Conservation (phyloP, 2,329 filamentous ascomycete species). For the Colletotrichum sublineola region DNA sequence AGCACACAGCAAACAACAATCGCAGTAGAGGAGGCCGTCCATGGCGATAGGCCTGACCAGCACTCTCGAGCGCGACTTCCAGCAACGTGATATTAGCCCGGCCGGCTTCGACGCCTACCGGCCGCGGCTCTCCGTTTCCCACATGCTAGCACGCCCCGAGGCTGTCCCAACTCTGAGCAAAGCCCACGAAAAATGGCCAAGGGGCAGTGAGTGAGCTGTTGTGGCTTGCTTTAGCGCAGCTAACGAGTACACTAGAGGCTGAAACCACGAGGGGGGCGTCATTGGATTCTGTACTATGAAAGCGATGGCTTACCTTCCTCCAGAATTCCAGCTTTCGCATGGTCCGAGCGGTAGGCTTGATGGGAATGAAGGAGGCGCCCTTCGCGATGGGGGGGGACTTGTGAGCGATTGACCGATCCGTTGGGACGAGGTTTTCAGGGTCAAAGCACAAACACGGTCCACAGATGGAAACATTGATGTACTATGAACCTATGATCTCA, state of each 20-base stretch:
- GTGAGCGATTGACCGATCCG: not conserved
- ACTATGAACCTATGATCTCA: not conserved
- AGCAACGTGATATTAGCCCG: slow-evolving; percentile 4
- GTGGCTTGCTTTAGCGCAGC: slow-evolving; percentile 22
- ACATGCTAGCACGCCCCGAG: not conserved
- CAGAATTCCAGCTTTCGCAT: not conserved
- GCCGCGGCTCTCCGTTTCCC: not conserved
- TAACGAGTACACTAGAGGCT: not conserved
- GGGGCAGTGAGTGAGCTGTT: slow-evolving; percentile 8
- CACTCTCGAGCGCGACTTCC: slow-evolving; percentile 1
- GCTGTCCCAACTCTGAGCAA: not conserved
- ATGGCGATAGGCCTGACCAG: not conserved
- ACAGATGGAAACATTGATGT: not conserved
- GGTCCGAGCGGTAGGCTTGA: not conserved
- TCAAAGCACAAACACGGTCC: not conserved
- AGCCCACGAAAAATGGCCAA: not conserved
- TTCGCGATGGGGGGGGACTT: too few species aligned
- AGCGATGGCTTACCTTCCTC: not conserved
- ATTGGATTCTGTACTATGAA: too few species aligned
- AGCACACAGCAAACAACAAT: not conserved
- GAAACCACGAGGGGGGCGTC: not conserved
- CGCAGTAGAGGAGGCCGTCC: not conserved
- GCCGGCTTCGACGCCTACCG: not conserved
- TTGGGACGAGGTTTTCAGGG: not conserved
- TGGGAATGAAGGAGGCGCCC: not conserved